phyloP scores from a whole-genome alignment of 805 yeast genomes.

The Wickerhamomyces strasburgensis region DNA sequence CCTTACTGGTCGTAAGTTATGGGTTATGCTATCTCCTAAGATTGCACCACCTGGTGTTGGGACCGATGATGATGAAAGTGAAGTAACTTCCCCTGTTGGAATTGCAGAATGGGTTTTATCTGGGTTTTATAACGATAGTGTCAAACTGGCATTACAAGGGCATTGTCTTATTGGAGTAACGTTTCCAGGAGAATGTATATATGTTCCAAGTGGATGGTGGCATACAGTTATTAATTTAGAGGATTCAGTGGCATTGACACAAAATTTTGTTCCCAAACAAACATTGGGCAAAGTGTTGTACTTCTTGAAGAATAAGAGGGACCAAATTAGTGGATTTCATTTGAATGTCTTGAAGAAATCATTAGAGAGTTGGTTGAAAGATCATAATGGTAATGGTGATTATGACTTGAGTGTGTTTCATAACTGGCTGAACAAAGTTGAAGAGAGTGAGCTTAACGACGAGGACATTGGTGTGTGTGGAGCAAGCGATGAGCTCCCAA shows the following conservation, averaged over 20 bases:
- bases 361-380: slow-evolving; percentile 28
- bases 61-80: slow-evolving; percentile 71
- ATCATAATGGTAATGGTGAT: slow-evolving; percentile 8
- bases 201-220: slow-evolving; percentile 98
- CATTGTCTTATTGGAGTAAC: slow-evolving; percentile 67
- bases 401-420: slow-evolving; percentile 20
- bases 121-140: slow-evolving; percentile 72
- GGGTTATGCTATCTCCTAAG: slow-evolving; percentile 86
- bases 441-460: slow-evolving; percentile 29
- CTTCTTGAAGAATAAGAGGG: slow-evolving; percentile 61
- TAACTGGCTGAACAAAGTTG: slow-evolving; percentile 27
- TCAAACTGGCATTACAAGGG: slow-evolving; percentile 42
- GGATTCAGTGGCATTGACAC: slow-evolving; percentile 82
- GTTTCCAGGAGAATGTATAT: slow-evolving; percentile 76
- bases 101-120: slow-evolving; percentile 86
- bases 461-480: slow-evolving; percentile 62
- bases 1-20: slow-evolving; percentile 67
- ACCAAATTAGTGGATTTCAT: slow-evolving; percentile 79
- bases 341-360: slow-evolving; percentile 43
- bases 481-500: slow-evolving; percentile 44
- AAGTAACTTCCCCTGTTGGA: slow-evolving; percentile 89
- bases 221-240: slow-evolving; percentile 84
- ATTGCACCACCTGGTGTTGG: slow-evolving; percentile 81
- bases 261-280: slow-evolving; percentile 74
- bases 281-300: slow-evolving; percentile 56